Base-by-base conservation (phyloP, 2,329 filamentous ascomycete genomes). In the Scedosporium minutisporum region DNA sequence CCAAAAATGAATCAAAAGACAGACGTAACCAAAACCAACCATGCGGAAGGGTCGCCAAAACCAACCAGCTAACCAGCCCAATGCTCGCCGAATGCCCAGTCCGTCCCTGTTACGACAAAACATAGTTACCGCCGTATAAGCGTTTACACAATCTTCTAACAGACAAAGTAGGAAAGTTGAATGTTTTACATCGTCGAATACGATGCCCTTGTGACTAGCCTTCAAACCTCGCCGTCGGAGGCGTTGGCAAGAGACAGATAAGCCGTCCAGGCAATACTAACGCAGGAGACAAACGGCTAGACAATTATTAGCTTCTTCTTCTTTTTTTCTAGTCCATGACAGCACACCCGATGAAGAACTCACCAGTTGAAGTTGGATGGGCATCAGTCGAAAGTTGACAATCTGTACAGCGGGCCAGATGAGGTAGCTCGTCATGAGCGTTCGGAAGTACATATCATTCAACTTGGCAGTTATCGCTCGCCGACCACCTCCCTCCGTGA, bases 181-280 rank as follows among this genome's bases (percentile, higher is more conserved):
- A n/a, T 23, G 4, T 38, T 48, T 2, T 48, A n/a, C n/a, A 6
- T 7, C n/a, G 6, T 7, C 16, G 5, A 48, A 48, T 48, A n/a
- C 44, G 18, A 21, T n/a, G 44, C 18, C 18, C 21, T n/a, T 48
- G 9, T 16, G 18, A 21, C 5, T 48, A 6, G 6, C 4, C n/a
- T 38, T 58, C 27, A 58, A 60, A 33, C 16, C n/a, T 60, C 3
- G 79, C 93, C 89, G 64, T 96, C 91, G 2, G 91, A 81, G 4
- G 92, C 88, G 76, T 97, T 97, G 65, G 89, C 90, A 60, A 99
- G 82, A 2, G 93, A 97, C 10, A 99, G 85, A 75, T 97, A 99
- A 21, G 93, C 93, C 10, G 95, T 97, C 95, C 93, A 97, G 41
- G 92, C 92, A 69, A 97, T 97, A 81, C 93, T 93, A 63, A 99